Evolutionary conservation across 1,139 yeast genomes (phyloP), one percentile per base, ranked within the genome.

Genomic region (Pichiaceae sp.): DNA sequence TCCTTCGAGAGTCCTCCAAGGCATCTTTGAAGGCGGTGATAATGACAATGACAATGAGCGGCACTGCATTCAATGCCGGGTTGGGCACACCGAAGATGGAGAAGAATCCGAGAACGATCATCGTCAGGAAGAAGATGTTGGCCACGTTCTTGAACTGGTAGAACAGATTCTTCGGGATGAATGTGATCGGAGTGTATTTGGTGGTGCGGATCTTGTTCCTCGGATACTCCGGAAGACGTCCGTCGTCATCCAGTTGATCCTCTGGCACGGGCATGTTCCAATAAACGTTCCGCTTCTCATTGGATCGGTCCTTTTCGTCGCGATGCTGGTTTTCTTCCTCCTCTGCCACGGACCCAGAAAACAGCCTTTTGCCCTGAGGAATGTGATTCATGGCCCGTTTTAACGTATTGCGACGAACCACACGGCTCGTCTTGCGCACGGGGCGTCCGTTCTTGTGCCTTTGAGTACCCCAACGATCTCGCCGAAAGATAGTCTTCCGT

Each of bases 151-250:
- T 77, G 59, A 91, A 89, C 62, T 91, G 97, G 47, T 69, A 70
- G 40, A 66, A 57, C 33, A 91, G 59, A 58, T 91, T 89, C 60
- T 86, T 87, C 12, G 97, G 97, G 32, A 91, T 54, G 52, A 91
- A 91, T 4, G 93, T 66, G 35, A 91, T 55, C 4, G 96, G 96
- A 8, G 97, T 89, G 59, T 91, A 91, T 60, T 87, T 89, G 4
- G 98, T 87, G 1, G 98, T 89, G 64, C 96, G 79, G 50, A 91
- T 86, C 60, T 91, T 91, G 64, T 91, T 91, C 56, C 95, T 72
- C 3, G 94, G 78, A 56, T 80, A 91, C 15, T 40, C 38, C 12
- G 52, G 52, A 1, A 52, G 53, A 15, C 66, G 59, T 14, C 86
- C 86, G 4, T 76, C 68, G 33, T 70, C 78, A 46, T 82, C 83